Evolutionary conservation across 1,284 basidiomycete species (phyloP), one percentile per base, ranked within the genome.

Genomic region (Rhizoctonia solani): DNA sequence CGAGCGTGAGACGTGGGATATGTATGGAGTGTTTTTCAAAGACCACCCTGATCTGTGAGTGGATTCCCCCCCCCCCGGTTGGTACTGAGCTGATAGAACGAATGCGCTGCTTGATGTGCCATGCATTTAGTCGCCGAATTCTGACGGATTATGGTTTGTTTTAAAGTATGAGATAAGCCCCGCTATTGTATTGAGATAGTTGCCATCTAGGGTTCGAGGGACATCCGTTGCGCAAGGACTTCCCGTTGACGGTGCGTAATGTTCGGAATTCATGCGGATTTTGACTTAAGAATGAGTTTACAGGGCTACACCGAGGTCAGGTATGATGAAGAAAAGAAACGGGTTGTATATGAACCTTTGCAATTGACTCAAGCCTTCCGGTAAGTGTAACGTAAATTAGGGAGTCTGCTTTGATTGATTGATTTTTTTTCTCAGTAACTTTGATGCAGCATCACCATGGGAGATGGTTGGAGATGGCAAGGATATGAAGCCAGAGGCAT

Each of bases 301-400:
- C 23, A 63, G 92, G 96, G 96, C 37, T 99, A 99, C 81, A 93
- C 94, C 9, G 97, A 99, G 79, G 86, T 99, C 54, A 88, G 97
- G 67, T 99, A 98, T 76, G 95, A 98, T 76, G 97, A 99, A 81
- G 96, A 98, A 81, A 89, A 92, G 77, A 99, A 99, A 81, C 92
- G 96, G 53, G 95, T 99, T 67, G 95, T 99, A 25, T 96, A 96
- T 74, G 97, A 99, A 77, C 97, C 97, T 29, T 82, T 99, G 67
- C 97, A 99, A 77, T 85, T 99, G 72, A 95, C 95, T 8, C 97
- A 99, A 79, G 96, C 96, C 47, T 99, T 97, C 88, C 87, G 96
- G 92, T 93, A 72, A 70, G 81, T 77, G 47, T 27, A 13, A 23
- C 37, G 42, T 47, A 16, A 50, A 32, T 37, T 25, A 42, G 23